A percentile compares a stretch with the other conserved stretches of the same genome.
Conservation (phyloP, 1,139 yeast genomes). For the Zygoascus sp. region DNA sequence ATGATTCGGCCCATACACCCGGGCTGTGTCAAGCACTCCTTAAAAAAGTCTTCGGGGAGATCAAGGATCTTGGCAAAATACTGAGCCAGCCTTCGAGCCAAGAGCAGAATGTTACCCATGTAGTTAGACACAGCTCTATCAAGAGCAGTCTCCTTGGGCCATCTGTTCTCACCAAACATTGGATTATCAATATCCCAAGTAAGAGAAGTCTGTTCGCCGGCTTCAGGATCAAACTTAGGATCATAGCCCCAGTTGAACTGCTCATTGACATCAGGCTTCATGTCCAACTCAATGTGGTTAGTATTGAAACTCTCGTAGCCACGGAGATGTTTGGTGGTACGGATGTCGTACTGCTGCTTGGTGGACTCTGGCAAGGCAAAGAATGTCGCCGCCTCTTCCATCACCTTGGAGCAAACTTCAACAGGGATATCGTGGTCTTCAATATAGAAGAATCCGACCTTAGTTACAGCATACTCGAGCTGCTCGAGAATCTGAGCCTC, state of each 20-base stretch:
- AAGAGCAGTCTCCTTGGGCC: constrained; percentile 23
- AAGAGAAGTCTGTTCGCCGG: constrained; percentile 3
- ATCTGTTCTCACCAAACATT: constrained; percentile 16
- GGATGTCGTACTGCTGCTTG: constrained; percentile 29
- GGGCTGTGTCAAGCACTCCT: constrained; percentile 24
- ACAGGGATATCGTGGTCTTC: constrained; percentile 30
- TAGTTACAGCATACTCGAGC: constrained; percentile 14
- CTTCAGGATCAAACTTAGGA: constrained; percentile 22
- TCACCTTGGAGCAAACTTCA: constrained; percentile 20
- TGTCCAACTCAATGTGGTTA: constrained; percentile 20
- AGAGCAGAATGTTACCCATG: constrained; percentile 24
- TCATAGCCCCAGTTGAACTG: constrained; percentile 33
- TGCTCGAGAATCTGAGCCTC: constrained; percentile 10
- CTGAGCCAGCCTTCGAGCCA: constrained; percentile 29
- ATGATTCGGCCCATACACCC: constrained; percentile 31
- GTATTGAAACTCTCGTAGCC: constrained; percentile 31
- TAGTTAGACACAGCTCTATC: constrained; percentile 24
- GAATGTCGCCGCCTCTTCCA: constrained; percentile 26
- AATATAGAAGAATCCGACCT: constrained; percentile 34
- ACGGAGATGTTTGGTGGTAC: constrained; percentile 25
- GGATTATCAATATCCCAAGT: constrained; percentile 10
- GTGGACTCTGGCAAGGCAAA: constrained; percentile 28
- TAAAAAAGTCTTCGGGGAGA: constrained; percentile 31
- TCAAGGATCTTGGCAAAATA: constrained; percentile 34
- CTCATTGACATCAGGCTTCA: constrained; percentile 28